Evolutionary conservation across 768 basidiomycete species (phyloP), one percentile per base, ranked within the genome.

Genomic region (Termitomyces sp.): DNA sequence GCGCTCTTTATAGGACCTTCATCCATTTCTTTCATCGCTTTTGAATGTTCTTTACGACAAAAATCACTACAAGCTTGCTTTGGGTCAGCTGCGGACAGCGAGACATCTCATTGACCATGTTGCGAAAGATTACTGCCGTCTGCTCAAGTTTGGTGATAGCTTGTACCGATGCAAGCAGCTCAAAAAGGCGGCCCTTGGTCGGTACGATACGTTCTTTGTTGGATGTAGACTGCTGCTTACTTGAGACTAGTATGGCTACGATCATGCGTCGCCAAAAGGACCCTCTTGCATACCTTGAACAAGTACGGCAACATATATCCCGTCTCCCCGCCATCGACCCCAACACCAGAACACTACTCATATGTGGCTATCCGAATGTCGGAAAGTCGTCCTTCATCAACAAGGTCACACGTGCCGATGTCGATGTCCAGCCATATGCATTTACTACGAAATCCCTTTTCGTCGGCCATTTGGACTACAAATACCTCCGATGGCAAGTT

Each of bases 41-140:
- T 86, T 99, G 83, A 99, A 99, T 73, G 97, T 99, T 16, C 83
- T 99, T 42, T 99, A 99, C 73, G 97, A 99, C 82, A 98, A 98
- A 77, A 98, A 98, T 70, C 96, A 99, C 70, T 98, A 98, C 84
- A 98, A 98, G 76, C 90, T 99, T 53, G 97, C 97, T 3, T 79
- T 99, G 45, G 96, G 97, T 59, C 97, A 99, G 70, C 84, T 99
- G 58, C 88, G 96, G 62, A 99, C 97, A 1, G 92, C 92, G 2
- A 82, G 90, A 39, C 97, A 99, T 82, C 79, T 99, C 51, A 97
- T 98, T 66, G 94, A 97, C 73, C 92, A 95, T 37, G 90, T 99
- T 57, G 92, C 90, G 46, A 98, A 98, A 70, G 97, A 99, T 72
- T 98, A 98, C 73, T 88, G 92, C 62, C 88, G 96, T 57, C 78